Base-by-base conservation (phyloP, 169 alveolate genomes). In the Eimeria necatrix region DNA sequence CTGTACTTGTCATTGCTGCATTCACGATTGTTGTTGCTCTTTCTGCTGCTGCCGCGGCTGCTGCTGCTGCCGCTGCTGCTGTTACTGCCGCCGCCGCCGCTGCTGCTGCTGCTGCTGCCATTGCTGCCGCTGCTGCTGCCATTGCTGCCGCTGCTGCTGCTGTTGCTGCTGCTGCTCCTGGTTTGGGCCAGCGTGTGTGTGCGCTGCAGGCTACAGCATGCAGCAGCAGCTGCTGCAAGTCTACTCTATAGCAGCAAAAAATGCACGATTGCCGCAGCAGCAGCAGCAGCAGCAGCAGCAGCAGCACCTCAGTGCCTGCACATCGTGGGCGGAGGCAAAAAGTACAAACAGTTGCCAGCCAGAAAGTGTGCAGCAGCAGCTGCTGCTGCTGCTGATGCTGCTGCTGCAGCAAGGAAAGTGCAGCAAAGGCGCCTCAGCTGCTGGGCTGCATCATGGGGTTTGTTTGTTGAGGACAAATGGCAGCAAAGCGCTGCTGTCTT, bases 331-430 rank as follows among this genome's bases (percentile, higher is more conserved):
- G 0, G 89, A 2, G 41, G 41, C 41, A 32, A 32, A 32, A 32
- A 32, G 41, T 32, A 32, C 41, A 32, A 32, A 0, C 41, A 32
- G 41, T 32, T 32, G 41, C 41, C 41, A 32, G 41, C 41, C 41
- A 32, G 0, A 32, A 32, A 32, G 41, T 32, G 41, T 32, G 41
- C 41, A 32, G 41, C 41, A 32, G 41, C 41, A 32, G 9, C 16
- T 49, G 89, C 89, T 80, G 89, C 89, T 80, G 89, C 89, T 80
- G 89, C 71, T n/a, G 88, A 22, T 78, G 89, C 16, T 80, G 89
- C 89, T 49, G 51, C 64, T 80, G 89, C 89, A 80, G 71, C 89
- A n/a, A 48, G 89, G 20, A 48, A 10, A 51, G 51, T 48, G 89
- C 70, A 64, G 89, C 89, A 48, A 6, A 41, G 18, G 64, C 89